These are phyloP conservation scores for Phialocephala subalpina DNA, from an alignment of 2,329 filamentous ascomycete species.

Conservation along the genomic window DNA sequence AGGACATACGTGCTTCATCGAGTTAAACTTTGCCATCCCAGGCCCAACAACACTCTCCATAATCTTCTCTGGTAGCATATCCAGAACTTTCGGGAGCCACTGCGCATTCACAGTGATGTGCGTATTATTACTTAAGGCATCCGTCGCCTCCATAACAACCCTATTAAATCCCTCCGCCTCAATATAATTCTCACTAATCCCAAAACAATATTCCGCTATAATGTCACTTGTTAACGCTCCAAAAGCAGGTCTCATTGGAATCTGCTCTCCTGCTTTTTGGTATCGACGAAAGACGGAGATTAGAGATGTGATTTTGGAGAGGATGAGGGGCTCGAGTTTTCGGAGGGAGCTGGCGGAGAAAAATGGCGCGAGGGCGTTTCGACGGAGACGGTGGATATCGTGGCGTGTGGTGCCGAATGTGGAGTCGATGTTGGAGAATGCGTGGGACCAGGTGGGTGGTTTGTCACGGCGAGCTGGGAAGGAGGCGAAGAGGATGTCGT, in stretches of 20 bases:
- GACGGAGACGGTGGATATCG: constrained; percentile 29
- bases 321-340: constrained; percentile 29
- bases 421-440: constrained; percentile 18
- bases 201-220: constrained; percentile 41
- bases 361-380: constrained; percentile 30
- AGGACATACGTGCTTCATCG: constrained; percentile 17
- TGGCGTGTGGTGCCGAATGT: constrained; percentile 30
- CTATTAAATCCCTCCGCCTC: constrained; percentile 27
- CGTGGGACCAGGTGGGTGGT: constrained; percentile 29
- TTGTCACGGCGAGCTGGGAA: constrained; percentile 32
- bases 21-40: constrained; percentile 19
- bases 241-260: constrained; percentile 27
- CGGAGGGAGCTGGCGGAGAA: constrained; percentile 29
- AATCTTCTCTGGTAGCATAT: constrained; percentile 19
- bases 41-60: constrained; percentile 16
- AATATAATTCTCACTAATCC: constrained; percentile 25
- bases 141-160: constrained; percentile 21
- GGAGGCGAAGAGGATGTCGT: constrained; percentile 34
- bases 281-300: constrained; percentile 25
- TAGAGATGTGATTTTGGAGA: constrained; percentile 21
- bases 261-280: constrained; percentile 10
- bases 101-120: constrained; percentile 22
- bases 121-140: constrained; percentile 21
- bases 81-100: constrained; percentile 20
- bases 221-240: constrained; percentile 34